phyloP scores from a whole-genome alignment of 129 eudicot genomes.

The Chrysanthemum lavandulifolium region DNA sequence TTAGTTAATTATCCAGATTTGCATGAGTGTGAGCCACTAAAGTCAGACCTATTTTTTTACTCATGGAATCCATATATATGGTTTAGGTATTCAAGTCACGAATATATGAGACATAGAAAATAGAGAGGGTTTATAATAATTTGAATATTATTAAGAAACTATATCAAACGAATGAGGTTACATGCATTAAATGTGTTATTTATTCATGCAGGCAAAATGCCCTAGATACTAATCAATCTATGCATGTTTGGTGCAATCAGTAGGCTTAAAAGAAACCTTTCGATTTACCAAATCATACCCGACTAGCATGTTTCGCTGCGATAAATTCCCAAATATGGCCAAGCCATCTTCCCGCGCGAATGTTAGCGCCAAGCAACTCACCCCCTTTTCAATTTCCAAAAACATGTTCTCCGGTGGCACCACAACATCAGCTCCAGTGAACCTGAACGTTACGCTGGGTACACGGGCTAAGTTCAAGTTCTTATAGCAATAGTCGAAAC shows the following conservation, averaged over 20 bases:
- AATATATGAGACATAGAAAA: no score
- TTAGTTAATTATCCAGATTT: no score
- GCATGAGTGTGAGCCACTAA: no score
- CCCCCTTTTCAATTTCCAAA: conserved; percentile 20
- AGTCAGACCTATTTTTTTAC: no score
- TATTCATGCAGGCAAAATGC: background rate
- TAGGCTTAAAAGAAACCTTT: conserved; percentile 39
- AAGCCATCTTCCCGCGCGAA: background rate
- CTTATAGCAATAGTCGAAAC: conserved; percentile 37
- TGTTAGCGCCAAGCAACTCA: conserved; percentile 38
- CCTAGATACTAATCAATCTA: background rate
- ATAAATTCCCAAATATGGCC: conserved; percentile 47
- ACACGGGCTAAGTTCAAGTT: background rate
- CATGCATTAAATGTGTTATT: background rate
- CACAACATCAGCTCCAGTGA: conserved; percentile 41
- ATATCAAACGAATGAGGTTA: background rate
- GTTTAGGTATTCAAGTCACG: no score
- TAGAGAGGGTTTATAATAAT: no score
- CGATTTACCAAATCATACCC: conserved; percentile 46
- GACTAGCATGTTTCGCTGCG: conserved; percentile 36
- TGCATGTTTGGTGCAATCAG: conserved; percentile 29
- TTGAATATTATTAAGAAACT: no score
- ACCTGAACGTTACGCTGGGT: conserved; percentile 35
- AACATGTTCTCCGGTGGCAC: conserved; percentile 27
- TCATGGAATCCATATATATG: no score